Evolutionary conservation across 2,329 filamentous ascomycete species (phyloP).

Genomic region (Botrytis tulipae): DNA sequence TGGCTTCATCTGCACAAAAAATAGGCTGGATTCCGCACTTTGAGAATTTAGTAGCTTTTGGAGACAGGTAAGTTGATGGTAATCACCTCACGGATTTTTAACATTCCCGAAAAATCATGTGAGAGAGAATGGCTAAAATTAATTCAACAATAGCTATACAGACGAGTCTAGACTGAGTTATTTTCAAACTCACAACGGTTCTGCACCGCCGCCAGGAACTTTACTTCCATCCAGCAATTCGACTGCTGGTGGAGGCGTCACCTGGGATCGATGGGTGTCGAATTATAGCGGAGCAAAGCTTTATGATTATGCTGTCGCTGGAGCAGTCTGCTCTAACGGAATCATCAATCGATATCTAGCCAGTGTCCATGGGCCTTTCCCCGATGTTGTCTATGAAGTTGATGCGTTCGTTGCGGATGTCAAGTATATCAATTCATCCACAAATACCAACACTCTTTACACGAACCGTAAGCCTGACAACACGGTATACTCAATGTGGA

Average conservation of each 20-base stretch:
- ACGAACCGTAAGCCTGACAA: constrained; percentile 49
- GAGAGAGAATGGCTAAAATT: background rate
- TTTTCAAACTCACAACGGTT: constrained; percentile 56
- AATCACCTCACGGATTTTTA: background rate
- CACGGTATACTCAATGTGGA: constrained; percentile 75
- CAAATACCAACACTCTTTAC: constrained; percentile 43
- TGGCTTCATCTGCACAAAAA: background rate
- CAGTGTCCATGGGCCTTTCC: constrained; percentile 54
- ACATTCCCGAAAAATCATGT: background rate
- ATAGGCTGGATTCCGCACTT: constrained; percentile 46
- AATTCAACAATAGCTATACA: constrained; percentile 53
- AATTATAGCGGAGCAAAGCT: constrained; percentile 55
- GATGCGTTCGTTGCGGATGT: constrained; percentile 55
- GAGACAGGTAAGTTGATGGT: constrained; percentile 56
- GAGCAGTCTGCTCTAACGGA: constrained; percentile 70
- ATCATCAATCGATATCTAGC: constrained; percentile 57
- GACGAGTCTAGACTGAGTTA: constrained; percentile 68
- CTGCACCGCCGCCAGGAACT: constrained; percentile 60
- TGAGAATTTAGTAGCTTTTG: constrained; percentile 66
- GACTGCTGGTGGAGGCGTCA: constrained; percentile 63
- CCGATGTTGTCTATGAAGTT: constrained; percentile 61
- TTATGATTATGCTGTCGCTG: constrained; percentile 70
- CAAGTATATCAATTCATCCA: constrained; percentile 37
- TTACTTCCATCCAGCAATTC: constrained; percentile 47
- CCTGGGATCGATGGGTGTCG: constrained; percentile 67